These are phyloP conservation scores for Fusarium protoensiforme DNA, from an alignment of 2,329 filamentous ascomycete genomes.

Conservation along the genomic window DNA sequence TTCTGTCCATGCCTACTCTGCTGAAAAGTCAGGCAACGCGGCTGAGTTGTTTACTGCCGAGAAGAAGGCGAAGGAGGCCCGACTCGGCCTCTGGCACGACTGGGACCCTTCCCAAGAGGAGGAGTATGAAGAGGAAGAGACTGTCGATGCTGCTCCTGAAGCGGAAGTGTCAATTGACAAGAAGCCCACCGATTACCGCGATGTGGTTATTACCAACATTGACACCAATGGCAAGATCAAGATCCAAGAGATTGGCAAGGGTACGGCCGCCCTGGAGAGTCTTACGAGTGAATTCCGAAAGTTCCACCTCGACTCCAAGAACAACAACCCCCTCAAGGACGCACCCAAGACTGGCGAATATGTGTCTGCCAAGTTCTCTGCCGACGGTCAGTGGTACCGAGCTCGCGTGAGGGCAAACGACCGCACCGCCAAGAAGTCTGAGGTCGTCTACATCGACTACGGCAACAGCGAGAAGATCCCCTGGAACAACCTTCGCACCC, in stretches of 20 bases:
- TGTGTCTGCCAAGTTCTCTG: constrained; percentile 90
- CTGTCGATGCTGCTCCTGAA: constrained; percentile 62
- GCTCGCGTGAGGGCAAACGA: constrained; percentile 92
- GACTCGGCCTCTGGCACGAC: constrained; percentile 91
- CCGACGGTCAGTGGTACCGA: constrained; percentile 94
- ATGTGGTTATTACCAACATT: constrained; percentile 92
- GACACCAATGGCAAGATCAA: constrained; percentile 86
- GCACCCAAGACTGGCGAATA: constrained; percentile 91
- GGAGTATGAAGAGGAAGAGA: constrained; percentile 64
- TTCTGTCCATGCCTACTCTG: constrained; percentile 92
- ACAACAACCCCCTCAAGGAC: constrained; percentile 77
- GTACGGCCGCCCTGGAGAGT: constrained; percentile 84
- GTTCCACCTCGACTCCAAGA: constrained; percentile 88
- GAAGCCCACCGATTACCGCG: constrained; percentile 85
- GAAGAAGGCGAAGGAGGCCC: constrained; percentile 86
- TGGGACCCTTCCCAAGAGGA: constrained; percentile 92
- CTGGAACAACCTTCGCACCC: constrained; percentile 85
- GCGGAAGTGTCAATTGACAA: constrained; percentile 68
- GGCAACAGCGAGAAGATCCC: constrained; percentile 92
- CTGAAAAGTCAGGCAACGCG: constrained; percentile 92
- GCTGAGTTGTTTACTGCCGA: constrained; percentile 89
- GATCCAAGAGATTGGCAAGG: constrained; percentile 88
- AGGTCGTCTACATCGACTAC: constrained; percentile 95
- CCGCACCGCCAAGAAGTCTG: constrained; percentile 86
- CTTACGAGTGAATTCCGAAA: constrained; percentile 92